Evolutionary conservation across 2,329 filamentous ascomycete genomes (phyloP).

Genomic region (Botrytis medusae): DNA sequence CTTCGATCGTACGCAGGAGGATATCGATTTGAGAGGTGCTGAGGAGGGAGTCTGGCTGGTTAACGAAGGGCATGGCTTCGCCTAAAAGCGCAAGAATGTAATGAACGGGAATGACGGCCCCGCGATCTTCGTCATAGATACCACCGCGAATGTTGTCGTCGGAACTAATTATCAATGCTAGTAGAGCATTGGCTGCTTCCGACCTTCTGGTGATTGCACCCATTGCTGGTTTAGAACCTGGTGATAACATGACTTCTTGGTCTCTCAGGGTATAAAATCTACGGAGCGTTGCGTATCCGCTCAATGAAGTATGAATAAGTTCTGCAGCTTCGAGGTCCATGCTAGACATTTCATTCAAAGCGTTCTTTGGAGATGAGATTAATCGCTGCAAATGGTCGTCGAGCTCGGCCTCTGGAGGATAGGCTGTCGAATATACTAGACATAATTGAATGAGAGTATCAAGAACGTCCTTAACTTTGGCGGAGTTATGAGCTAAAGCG

Average conservation of each 20-base stretch:
- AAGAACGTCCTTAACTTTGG: slow-evolving; percentile 81
- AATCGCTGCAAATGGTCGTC: slow-evolving; percentile 71
- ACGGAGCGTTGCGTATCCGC: slow-evolving; percentile 87
- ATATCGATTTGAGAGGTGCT: slow-evolving; percentile 71
- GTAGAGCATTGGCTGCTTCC: slow-evolving; percentile 70
- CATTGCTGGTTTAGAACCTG: slow-evolving; percentile 42
- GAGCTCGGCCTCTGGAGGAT: slow-evolving; percentile 68
- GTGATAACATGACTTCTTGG: slow-evolving; percentile 48
- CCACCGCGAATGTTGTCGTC: slow-evolving; percentile 90
- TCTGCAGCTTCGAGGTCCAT: slow-evolving; percentile 79
- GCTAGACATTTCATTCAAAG: slow-evolving; percentile 69
- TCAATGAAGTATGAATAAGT: slow-evolving; percentile 80
- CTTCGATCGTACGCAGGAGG: slow-evolving; percentile 75
- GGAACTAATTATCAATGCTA: slow-evolving; percentile 82
- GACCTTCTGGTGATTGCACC: slow-evolving; percentile 60
- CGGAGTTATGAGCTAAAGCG: slow-evolving; percentile 74
- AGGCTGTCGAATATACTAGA: slow-evolving; percentile 79
- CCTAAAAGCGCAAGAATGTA: slow-evolving; percentile 80
- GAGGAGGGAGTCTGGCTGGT: slow-evolving; percentile 60
- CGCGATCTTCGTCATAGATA: slow-evolving; percentile 76
- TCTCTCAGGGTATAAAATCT: slow-evolving; percentile 91
- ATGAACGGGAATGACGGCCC: slow-evolving; percentile 85
- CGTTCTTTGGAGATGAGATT: slow-evolving; percentile 68
- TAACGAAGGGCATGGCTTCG: slow-evolving; percentile 77
- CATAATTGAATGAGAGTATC: slow-evolving; percentile 86